Evolutionary conservation across 768 basidiomycete genomes (phyloP), one percentile per base, ranked within the genome.

Genomic region (Xerocomellus dryophilus): DNA sequence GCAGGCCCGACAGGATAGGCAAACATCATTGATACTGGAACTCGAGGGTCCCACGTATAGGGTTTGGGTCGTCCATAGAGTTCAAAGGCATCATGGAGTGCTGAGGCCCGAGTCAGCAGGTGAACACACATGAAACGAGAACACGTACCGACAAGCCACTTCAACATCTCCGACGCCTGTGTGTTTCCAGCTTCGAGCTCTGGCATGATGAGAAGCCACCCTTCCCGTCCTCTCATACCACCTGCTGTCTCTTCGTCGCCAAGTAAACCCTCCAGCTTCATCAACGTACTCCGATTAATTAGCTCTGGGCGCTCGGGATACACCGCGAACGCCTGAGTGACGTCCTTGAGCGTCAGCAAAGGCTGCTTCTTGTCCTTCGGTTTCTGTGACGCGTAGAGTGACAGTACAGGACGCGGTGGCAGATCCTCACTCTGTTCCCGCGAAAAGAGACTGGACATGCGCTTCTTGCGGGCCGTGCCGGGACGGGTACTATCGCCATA

Each of bases 301-400:
- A 97, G 74, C 61, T 93, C 91, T 10, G 92, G 90, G n/a, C 92
- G 82, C 67, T 98, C 96, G 2, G 96, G 96, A 68, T 94, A 99
- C 9, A 99, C 92, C 3, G 92, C 91, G 66, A 94, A 97, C 17
- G 88, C 91, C 72, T 97, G 92, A 1, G 86, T 82, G 48, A 94
- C 77, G 39, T 82, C 72, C 31, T 72, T 76, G 53, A 96, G 72
- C 0, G 88, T 87, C 57, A 96, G 70, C 5, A 93, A 64, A 0
- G 90, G 70, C 60, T 80, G 84, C 72, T 83, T 91, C 70, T 76
- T 82, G 62, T 92, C 89, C 65, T 86, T 90, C 7, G 81, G 79
- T 71, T 87, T 91, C 14, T 78, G 76, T 5, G 83, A 82, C 2
- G 71, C 55, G 56, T 77, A 90, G 67, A 93, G 80, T 12, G 81